A percentile compares a stretch with the other conserved stretches of the same genome.
Evolutionary conservation across 257 asterid genomes (phyloP).

Genomic region (Eucommia ulmoides): DNA sequence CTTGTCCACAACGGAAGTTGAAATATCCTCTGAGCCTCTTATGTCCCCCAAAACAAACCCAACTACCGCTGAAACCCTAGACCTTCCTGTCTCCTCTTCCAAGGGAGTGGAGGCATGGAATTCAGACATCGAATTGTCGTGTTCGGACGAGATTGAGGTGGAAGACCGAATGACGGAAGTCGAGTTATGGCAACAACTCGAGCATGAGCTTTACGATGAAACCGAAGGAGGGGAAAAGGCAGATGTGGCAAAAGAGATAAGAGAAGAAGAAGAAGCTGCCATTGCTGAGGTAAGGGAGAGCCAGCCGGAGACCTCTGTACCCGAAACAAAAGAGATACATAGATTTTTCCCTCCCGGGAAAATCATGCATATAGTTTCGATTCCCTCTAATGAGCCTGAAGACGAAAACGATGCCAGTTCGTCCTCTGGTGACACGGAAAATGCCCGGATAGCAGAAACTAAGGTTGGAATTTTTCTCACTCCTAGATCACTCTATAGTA

Average conservation of each 20-base stretch:
- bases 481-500: conserved; percentile 64
- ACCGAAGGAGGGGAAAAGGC: conserved; percentile 29
- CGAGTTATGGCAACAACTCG: conserved; percentile 91
- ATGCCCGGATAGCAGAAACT: conserved; percentile 20
- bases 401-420: conserved; percentile 16
- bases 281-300: conserved; percentile 51
- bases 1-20: conserved; percentile 26
- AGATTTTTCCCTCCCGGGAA: conserved; percentile 86
- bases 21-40: conserved; percentile 41
- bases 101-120: conserved; percentile 17
- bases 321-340: conserved; percentile 69
- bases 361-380: conserved; percentile 82
- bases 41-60: conserved; percentile 29
- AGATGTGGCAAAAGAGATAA: conserved; percentile 47
- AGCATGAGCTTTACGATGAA: conserved; percentile 67
- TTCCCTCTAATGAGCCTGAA: conserved; percentile 27
- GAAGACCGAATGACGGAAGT: conserved; percentile 83
- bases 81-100: conserved; percentile 46
- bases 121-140: conserved; percentile 12
- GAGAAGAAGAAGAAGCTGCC: conserved; percentile 80
- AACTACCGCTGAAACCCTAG: too few relatives aligned
- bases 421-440: conserved; percentile 19
- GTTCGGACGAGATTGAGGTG: conserved; percentile 18
- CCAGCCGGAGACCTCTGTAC: conserved; percentile 31
- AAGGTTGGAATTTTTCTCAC: conserved; percentile 67